Evolutionary conservation across 352 stramenopile genomes (phyloP).

Genomic region (Pythium myriotylum): DNA sequence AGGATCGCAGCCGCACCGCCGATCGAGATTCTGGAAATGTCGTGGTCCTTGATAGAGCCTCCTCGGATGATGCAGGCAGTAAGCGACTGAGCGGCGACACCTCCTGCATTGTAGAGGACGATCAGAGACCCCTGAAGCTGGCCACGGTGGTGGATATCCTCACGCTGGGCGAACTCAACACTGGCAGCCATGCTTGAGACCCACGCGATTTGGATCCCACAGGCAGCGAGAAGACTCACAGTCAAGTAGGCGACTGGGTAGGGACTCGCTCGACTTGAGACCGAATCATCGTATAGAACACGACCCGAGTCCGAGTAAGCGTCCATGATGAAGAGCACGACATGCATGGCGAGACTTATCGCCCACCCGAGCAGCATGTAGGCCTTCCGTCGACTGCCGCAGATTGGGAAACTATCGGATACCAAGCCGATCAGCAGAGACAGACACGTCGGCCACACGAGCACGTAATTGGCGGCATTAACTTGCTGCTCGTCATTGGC

Average conservation of each 20-base stretch:
- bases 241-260: constrained; percentile 16
- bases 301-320: constrained; percentile 13
- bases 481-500: constrained; percentile 15
- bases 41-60: constrained; percentile 9
- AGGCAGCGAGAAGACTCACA: constrained; percentile 20
- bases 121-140: constrained; percentile 24
- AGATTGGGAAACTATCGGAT: constrained; percentile 64
- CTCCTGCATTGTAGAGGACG: constrained; percentile 22
- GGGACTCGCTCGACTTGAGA: not conserved
- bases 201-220: constrained; percentile 26
- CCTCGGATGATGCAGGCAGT: constrained; percentile 8
- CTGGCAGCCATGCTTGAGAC: constrained; percentile 16
- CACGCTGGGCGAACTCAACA: constrained; percentile 33
- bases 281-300: constrained; percentile 4
- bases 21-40: constrained; percentile 20
- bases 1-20: constrained; percentile 14
- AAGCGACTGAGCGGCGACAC: constrained; percentile 9
- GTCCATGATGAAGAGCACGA: constrained; percentile 20
- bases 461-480: constrained; percentile 29
- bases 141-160: constrained; percentile 27
- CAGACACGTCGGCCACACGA: constrained; percentile 58
- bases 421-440: constrained; percentile 73
- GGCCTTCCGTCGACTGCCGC: constrained; percentile 67
- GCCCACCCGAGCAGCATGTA: constrained; percentile 74
- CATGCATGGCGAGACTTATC: constrained; percentile 23